phyloP scores from a whole-genome alignment of 768 basidiomycete species.

The Candolleomyces eurysporus region DNA sequence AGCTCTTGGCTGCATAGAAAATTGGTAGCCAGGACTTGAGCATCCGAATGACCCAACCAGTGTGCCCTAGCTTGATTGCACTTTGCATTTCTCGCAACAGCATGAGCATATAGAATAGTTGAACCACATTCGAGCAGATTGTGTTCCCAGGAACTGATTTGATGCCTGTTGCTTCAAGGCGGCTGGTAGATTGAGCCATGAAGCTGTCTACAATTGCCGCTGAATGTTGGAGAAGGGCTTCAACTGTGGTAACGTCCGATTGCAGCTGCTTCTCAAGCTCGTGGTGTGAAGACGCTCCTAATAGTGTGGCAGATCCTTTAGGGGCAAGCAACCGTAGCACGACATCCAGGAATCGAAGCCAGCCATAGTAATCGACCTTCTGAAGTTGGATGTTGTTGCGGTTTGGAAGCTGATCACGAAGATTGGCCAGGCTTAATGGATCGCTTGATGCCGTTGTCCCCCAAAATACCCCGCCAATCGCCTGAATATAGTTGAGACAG shows the following conservation, averaged over 20 bases:
- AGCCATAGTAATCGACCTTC: conserved; percentile 18
- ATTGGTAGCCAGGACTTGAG: conserved; percentile 20
- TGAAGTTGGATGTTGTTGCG: conserved; percentile 5
- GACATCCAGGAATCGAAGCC: conserved; percentile 16
- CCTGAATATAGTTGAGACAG: conserved; percentile 13
- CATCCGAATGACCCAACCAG: conserved; percentile 13
- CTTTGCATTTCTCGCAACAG: conserved; percentile 16
- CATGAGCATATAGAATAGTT: conserved; percentile 17
- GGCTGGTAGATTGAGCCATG: not conserved
- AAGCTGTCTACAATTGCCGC: not conserved
- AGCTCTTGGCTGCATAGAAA: conserved; percentile 18
- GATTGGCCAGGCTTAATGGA: conserved; percentile 8
- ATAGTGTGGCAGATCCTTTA: not conserved
- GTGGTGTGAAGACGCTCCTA: not conserved
- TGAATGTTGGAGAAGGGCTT: not conserved
- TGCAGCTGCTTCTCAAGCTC: not conserved
- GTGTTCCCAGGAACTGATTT: conserved; percentile 8
- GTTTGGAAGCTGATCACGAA: conserved; percentile 8
- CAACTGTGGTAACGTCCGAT: not conserved
- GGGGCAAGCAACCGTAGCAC: not conserved
- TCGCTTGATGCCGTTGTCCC: conserved; percentile 7
- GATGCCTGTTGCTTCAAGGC: conserved; percentile 6
- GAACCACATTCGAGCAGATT: conserved; percentile 1
- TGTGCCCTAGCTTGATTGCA: conserved; percentile 20
- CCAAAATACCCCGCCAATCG: conserved; percentile 9